Base-by-base conservation (phyloP, 2,329 filamentous ascomycete genomes). In the Xylaria sp. region DNA sequence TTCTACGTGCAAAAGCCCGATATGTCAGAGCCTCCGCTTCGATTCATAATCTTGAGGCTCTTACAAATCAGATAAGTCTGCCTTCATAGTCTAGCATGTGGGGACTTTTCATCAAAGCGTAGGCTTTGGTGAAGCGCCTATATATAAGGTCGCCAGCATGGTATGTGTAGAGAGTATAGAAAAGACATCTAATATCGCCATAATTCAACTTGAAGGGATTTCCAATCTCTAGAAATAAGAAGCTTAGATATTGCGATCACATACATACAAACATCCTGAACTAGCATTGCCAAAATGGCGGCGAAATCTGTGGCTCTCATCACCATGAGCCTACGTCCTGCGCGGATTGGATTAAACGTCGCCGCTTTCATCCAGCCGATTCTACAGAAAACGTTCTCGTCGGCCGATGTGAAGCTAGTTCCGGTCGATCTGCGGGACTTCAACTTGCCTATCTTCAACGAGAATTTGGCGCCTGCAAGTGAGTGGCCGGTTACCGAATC, bases 371-470 rank as follows among this genome's bases (percentile, higher is more conserved):
- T 80, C 52, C 67, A 69, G 35, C 65, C 68, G 15, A 57, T 68
- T 37, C 57, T 78, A 19, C 64, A 73, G 53, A 64, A 70, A 21
- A 63, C 66, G 8, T 63, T 72, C 23, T 57, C 53, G 3, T 53
- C 61, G 4, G 53, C 33, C 63, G 59, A 62, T 15, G 67, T 72
- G 54, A 61, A 62, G 3, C n/a, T 79, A 28, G 52, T 63, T 3
- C 61, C 69, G 19, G 70, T 81, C 46, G 77, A 81, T 60, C 57
- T 82, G 15, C 70, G 71, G 31, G 67, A 74, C 38, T 78, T 77
- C 64, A 75, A 76, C 52, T 78, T 84, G 6, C 81, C 81, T 9
- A 67, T 84, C 6, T 81, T 72, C 53, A 75, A 83, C 66, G 81
- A 85, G 69, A 64, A 72, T 0, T 72, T 75, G 11, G 69, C 77